These are phyloP conservation scores for Entomortierella lignicola DNA, from an alignment of 192 early-diverging fungal genomes.

Conservation along the genomic window DNA sequence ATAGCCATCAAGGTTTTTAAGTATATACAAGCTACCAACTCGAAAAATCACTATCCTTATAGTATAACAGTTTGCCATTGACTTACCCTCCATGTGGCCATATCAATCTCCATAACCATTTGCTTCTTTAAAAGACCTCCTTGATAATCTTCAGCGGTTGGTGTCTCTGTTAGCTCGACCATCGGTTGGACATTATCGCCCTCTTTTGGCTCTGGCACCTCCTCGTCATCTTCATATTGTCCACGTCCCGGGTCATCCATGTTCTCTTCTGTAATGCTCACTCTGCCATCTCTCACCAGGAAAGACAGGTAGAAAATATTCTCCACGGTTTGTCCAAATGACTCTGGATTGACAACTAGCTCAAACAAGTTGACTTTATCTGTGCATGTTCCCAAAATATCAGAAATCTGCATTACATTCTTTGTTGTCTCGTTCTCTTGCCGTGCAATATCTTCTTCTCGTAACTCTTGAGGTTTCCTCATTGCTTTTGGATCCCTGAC, in stretches of 20 bases:
- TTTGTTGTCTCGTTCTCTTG: conserved; percentile 91
- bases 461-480: conserved; percentile 60
- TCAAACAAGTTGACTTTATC: conserved; percentile 77
- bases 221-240: conserved; percentile 21
- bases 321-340: conserved; percentile 94
- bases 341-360: conserved; percentile 90
- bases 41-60: background rate
- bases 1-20: background rate
- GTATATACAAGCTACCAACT: no score
- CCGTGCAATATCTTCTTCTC: conserved; percentile 77
- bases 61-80: background rate
- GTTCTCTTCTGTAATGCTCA: conserved; percentile 73
- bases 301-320: conserved; percentile 99
- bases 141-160: conserved; percentile 76
- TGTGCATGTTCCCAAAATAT: conserved; percentile 68
- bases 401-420: conserved; percentile 77
- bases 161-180: conserved; percentile 70
- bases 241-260: conserved; percentile 65
- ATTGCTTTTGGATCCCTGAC: conserved; percentile 57
- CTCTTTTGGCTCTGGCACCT: conserved; percentile 15
- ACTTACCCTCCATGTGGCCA: conserved; percentile 73
- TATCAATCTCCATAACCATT: conserved; percentile 79
- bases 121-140: conserved; percentile 79
- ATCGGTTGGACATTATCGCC: conserved; percentile 37
- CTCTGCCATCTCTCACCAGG: conserved; percentile 87